Conservation (phyloP, 257 asterid species). For the Nicotiana sylvestris region DNA sequence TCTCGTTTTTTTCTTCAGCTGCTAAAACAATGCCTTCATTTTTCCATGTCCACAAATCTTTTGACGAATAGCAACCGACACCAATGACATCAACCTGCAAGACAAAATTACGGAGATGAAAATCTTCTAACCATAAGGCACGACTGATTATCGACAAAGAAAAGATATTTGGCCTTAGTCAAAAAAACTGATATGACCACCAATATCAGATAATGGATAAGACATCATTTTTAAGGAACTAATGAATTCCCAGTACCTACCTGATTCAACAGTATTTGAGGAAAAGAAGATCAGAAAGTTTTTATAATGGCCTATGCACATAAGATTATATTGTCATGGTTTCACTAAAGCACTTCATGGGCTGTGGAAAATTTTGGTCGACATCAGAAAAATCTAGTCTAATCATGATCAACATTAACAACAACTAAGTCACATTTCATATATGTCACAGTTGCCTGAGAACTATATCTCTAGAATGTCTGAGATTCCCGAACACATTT, state of each 20-base stretch:
- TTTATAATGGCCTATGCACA: too few relatives aligned
- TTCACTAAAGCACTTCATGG: too few relatives aligned
- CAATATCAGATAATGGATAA: not conserved
- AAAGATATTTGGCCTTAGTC: not conserved
- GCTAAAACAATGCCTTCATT: constrained; percentile 92
- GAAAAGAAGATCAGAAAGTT: not conserved
- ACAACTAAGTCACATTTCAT: not conserved
- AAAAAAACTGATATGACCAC: not conserved
- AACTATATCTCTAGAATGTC: not conserved
- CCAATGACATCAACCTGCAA: constrained; percentile 91
- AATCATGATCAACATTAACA: not conserved
- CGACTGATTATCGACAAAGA: not conserved
- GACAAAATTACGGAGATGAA: not conserved
- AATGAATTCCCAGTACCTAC: not conserved
- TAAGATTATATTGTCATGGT: too few relatives aligned
- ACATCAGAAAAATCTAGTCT: not conserved
- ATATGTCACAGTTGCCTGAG: not conserved
- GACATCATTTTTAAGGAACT: not conserved
- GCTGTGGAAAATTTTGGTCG: not conserved
- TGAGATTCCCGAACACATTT: not conserved
- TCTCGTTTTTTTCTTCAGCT: constrained; percentile 59
- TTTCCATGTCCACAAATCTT: constrained; percentile 91
- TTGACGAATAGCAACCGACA: constrained; percentile 91
- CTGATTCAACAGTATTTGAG: not conserved
- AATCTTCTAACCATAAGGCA: not conserved